Base-by-base conservation (phyloP, 805 yeast species). In the Ogataea trehaloabstinens region DNA sequence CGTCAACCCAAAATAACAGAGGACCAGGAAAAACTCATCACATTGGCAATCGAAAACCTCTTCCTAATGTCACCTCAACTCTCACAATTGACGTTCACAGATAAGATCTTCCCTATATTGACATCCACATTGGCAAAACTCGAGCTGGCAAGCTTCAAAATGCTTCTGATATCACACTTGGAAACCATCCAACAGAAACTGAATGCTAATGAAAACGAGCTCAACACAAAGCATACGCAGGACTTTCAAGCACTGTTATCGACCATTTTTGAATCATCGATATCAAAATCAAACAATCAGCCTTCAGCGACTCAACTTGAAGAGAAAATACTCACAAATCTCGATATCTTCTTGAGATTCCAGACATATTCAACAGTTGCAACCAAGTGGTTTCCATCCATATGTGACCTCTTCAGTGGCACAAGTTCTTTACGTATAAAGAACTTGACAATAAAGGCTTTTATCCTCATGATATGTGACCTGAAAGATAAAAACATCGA, bases 401-500 rank as follows among this genome's bases (percentile, higher is more conserved):
- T 88, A 13, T 75, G 87, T 31, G 73, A 71, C 31, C 73, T 87
- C 6, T 93, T 91, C 62, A 76, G 88, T 27, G 83, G 87, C 31
- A 93, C 99, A 1, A 86, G 90, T 0, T 78, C 93, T 20, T 67
- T 90, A 24, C 78, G 85, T 4, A 84, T 93, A 19, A 91, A 93
- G 53, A 66, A 83, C 13, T 71, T 77, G 12, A 76, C 93, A 2
- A 68, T 88, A 17, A 64, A 70, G 15, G 71, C 85, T 1, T 80
- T 89, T 50, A 70, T 74, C 11, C 54, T 65, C 33, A 62, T 89
- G 52, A 73, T 85, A 13, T 48, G 48, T 28, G 63, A 56, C 6
- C 42, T 52, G 47, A 37, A 46, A 6, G 66, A 71, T 16, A 79
- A 80, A 44, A 73, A 78, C 5, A 70, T 89, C 37, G 96, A 90